These are phyloP conservation scores for Neonectria coccinea DNA, from an alignment of 2,329 filamentous ascomycete species.

Conservation along the genomic window DNA sequence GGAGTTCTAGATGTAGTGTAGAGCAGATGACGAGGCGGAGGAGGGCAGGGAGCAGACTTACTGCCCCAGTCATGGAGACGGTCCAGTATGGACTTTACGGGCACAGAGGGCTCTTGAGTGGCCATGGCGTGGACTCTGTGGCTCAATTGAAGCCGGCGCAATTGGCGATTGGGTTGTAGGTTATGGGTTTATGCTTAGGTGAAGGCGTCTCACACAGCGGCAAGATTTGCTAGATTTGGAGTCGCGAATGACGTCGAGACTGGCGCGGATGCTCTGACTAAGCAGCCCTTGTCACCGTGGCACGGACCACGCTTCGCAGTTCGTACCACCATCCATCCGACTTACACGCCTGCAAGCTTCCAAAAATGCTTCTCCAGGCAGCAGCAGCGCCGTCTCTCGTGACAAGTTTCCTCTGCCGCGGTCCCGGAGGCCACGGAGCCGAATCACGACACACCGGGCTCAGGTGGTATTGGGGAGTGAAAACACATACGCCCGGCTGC, in stretches of 20 bases:
- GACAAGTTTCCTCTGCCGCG: no score
- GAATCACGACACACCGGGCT: no score
- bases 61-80: constrained; percentile 62
- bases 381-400: neutral
- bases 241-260: constrained; percentile 7
- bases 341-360: neutral
- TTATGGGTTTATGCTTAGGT: neutral
- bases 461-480: no score
- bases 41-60: constrained; percentile 50
- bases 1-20: constrained; percentile 5
- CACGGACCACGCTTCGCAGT: neutral
- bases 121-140: constrained; percentile 45
- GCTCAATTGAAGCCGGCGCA: constrained; percentile 31
- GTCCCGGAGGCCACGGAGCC: no score
- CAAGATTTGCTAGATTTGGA: constrained; percentile 18
- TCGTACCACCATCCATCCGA: neutral
- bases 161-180: constrained; percentile 18
- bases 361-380: neutral
- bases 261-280: neutral
- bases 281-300: constrained; percentile 5
- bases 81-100: constrained; percentile 50
- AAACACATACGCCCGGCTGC: neutral
- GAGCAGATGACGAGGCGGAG: constrained; percentile 12
- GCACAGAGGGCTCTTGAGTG: constrained; percentile 39
- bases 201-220: constrained; percentile 10